Base-by-base conservation (phyloP, 225 moss, liverwort and hornwort species). In the Bryum argenteum region DNA sequence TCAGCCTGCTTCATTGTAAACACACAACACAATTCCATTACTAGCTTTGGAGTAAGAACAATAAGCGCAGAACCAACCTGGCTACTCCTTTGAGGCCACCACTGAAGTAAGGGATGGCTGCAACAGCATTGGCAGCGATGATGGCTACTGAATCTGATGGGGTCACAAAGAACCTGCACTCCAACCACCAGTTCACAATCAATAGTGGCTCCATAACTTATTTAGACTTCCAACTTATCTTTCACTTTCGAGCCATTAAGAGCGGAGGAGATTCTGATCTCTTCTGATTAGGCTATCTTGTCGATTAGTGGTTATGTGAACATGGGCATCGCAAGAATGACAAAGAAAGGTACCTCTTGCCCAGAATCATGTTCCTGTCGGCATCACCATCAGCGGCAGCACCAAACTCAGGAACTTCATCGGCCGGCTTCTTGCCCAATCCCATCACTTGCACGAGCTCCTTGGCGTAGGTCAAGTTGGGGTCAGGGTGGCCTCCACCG, bases 61-160 rank as follows among this genome's bases (percentile, higher is more conserved):
- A 52, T 47, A 13, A 15, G 47, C 5, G 15, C 14, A 26, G 54
- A 24, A 10, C 41, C 42, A 79, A 94, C 94, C 91, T 93, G 52
- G 96, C 96, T 67, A 97, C 96, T 61, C 96, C 93, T 77, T 91
- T 93, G 23, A 97, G 87, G 41, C 96, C 96, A 75, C 73, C 66
- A 33, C 51, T 85, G 62, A 97, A 97, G 60, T 97, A 93, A 10
- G 93, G 96, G 60, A 97, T 97, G 57, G 91, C 68, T 11, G 75
- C 90, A 3, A 97, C 96, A 58, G 93, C 96, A 77, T 97, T 97
- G 14, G 96, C 93, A 13, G 96, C 96, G 65, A 97, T 97, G 74
- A 97, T 91, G 63, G 96, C 96, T 17, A 97, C 96, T 8, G 96
- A 97, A 80, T 97, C 93, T 72, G 96, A 97, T 57, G 96, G 96